phyloP scores from a whole-genome alignment of 2,329 filamentous ascomycete species.

The Piedraia hortae region DNA sequence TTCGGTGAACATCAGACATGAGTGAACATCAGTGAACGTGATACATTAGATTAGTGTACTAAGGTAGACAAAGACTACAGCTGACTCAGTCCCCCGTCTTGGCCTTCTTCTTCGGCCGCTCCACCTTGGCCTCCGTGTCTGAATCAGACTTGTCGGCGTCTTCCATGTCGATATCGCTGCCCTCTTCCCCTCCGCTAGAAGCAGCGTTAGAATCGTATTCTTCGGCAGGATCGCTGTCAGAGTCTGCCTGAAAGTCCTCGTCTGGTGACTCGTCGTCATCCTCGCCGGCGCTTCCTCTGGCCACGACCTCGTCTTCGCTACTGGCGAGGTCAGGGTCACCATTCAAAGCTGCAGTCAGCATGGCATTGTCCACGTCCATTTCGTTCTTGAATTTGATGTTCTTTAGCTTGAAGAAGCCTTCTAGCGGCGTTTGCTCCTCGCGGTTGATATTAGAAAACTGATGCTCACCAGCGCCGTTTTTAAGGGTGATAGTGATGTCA shows the following conservation, averaged over 20 bases:
- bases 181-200: constrained; percentile 32
- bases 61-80: no score
- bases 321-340: constrained; percentile 51
- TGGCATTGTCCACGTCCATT: constrained; percentile 60
- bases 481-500: constrained; percentile 81
- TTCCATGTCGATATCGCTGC: constrained; percentile 35
- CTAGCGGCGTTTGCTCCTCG: constrained; percentile 88
- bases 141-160: constrained; percentile 23
- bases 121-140: constrained; percentile 25
- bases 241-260: constrained; percentile 81
- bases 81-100: constrained; percentile 18
- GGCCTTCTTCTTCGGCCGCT: constrained; percentile 36
- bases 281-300: constrained; percentile 64
- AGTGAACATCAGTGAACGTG: no score
- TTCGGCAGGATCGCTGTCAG: constrained; percentile 83
- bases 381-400: constrained; percentile 92
- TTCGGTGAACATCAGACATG: no score
- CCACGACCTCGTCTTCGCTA: constrained; percentile 58
- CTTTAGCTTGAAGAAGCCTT: constrained; percentile 92
- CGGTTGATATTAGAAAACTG: constrained; percentile 99
- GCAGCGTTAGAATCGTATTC: constrained; percentile 85
- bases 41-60: no score
- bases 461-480: constrained; percentile 60
- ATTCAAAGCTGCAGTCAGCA: constrained; percentile 55
- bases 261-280: constrained; percentile 41